These are phyloP conservation scores for Colletotrichum costaricense DNA, from an alignment of 2,329 filamentous ascomycete species.

Conservation along the genomic window DNA sequence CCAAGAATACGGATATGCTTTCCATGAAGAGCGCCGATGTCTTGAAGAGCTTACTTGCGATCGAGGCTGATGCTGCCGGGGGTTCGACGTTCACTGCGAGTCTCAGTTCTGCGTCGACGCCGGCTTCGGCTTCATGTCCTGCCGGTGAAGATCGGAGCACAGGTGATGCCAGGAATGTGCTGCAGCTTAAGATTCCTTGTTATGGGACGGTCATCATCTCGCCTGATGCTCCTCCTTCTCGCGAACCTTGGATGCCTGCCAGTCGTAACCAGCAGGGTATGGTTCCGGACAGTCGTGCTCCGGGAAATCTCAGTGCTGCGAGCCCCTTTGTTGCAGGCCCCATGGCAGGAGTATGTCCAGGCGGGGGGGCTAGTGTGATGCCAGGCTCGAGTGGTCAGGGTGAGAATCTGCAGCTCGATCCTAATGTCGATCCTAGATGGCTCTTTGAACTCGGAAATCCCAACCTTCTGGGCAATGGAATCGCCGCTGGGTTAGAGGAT, in stretches of 20 bases:
- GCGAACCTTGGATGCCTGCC: constrained; percentile 39
- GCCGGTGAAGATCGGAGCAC: neutral
- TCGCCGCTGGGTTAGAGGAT: constrained; percentile 42
- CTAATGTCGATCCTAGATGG: neutral
- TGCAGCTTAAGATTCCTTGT: constrained; percentile 39
- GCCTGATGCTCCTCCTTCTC: constrained; percentile 37
- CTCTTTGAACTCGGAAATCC: neutral
- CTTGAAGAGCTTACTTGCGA: constrained; percentile 44
- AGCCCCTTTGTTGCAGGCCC: neutral
- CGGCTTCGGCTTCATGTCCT: neutral
- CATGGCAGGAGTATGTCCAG: too few relatives aligned
- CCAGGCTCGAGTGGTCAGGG: too few relatives aligned
- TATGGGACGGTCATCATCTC: constrained; percentile 46
- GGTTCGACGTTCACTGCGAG: constrained; percentile 25
- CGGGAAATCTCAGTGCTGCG: neutral
- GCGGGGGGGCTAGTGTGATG: neutral
- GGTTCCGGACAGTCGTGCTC: neutral
- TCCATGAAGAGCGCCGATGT: constrained; percentile 45
- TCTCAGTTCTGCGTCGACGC: neutral
- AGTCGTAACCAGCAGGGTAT: neutral
- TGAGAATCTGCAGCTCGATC: neutral
- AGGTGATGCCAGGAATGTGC: constrained; percentile 4
- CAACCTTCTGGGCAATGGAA: constrained; percentile 24
- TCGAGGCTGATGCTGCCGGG: constrained; percentile 45
- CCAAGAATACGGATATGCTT: constrained; percentile 45